Conservation (phyloP, 2,329 filamentous ascomycete species). For the Ascochyta pisi region DNA sequence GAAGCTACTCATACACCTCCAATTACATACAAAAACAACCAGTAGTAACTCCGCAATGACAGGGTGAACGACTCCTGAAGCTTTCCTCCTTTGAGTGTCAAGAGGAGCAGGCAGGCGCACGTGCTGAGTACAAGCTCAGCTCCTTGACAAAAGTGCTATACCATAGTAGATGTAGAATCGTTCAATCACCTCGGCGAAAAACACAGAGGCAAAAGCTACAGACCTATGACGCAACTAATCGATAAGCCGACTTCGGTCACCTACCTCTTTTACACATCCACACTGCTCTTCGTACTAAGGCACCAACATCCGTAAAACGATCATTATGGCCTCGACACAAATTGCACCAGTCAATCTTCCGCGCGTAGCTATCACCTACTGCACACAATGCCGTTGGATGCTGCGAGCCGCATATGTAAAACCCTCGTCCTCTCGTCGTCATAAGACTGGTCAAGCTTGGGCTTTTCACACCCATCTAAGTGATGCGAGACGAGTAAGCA, state of each 20-base stretch:
- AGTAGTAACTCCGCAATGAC: neutral
- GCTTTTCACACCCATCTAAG: too few relatives aligned
- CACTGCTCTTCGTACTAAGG: neutral
- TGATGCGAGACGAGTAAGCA: neutral
- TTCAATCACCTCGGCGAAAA: too few relatives aligned
- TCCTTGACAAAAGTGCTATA: too few relatives aligned
- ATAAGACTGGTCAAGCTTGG: neutral
- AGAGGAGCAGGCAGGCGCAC: neutral
- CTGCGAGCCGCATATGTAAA: constrained; percentile 81
- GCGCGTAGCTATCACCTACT: constrained; percentile 86
- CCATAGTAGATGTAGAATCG: too few relatives aligned
- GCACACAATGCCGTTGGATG: constrained; percentile 95
- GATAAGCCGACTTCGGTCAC: constrained; percentile 11
- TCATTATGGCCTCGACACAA: constrained; percentile 36
- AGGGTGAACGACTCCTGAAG: neutral
- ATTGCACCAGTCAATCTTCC: constrained; percentile 59
- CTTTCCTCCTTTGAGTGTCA: neutral
- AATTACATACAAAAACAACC: neutral
- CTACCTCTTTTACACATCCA: neutral
- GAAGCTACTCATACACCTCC: neutral
- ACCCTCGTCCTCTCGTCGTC: constrained; percentile 27
- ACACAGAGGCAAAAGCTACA: neutral
- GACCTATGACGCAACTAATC: constrained; percentile 13
- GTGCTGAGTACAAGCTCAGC: neutral
- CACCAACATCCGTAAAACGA: neutral